Base-by-base conservation (phyloP, 306 rosid genomes). In the Prunus campanulata region DNA sequence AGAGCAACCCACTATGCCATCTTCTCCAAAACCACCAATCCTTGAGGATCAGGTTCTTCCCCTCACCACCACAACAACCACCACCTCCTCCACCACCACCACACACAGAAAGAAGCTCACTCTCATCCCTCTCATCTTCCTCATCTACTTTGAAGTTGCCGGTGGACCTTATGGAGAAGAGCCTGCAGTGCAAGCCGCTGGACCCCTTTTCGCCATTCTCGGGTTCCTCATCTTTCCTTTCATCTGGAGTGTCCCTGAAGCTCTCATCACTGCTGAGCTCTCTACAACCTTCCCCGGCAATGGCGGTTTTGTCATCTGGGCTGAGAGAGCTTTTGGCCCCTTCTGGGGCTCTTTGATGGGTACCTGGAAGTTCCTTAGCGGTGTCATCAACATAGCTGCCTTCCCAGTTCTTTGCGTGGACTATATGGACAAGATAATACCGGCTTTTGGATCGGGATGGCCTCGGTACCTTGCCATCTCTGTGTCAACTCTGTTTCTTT, bases 271-370 rank as follows among this genome's bases (percentile, higher is more conserved):
- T 6, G 85, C 87, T 9, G 87, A 84, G 71, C 80, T 84, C 62
- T 54, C 85, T 64, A 79, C 87, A 24, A 62, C 87, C 46, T 84
- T 61, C 54, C 87, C 85, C 5, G 87, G 85, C 13, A 84, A 77
- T 48, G 87, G 87, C 0, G 87, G 87, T 18, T 84, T 67, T 27
- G 87, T 84, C 49, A 84, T 84, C 11, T 84, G 87, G 87, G 87
- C 87, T 0, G 62, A 84, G 50, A 62, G 72, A 3, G 85, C 87
- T 3, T 84, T 84, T 15, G 87, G 87, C 1, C 85, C 87, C 2
- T 84, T 84, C 72, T 81, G 85, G 83, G 83, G 87, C 3, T 81
- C 82, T 5, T 13, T 84, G 1, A 84, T 84, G 87, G 87, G 85
- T 5, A 77, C 80, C 0, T 81, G 80, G 85, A 84, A 84, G 76